These are phyloP conservation scores for Hanseniaspora sp. DNA, from an alignment of 1,139 yeast species.

Conservation along the genomic window DNA sequence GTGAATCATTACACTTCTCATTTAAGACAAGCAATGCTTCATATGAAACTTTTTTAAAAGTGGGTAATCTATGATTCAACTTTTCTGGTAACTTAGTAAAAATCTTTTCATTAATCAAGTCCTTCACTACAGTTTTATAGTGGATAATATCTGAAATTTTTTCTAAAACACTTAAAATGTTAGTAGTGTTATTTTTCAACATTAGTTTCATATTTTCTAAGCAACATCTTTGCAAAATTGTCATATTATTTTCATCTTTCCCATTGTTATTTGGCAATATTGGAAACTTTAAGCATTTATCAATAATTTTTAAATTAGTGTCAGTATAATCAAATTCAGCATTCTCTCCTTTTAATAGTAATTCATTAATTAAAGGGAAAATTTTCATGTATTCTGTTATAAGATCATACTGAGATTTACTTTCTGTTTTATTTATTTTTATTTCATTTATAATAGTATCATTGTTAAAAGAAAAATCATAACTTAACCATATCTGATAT, in stretches of 20 bases:
- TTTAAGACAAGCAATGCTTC: conserved; percentile 2
- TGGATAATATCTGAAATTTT: conserved; percentile 1
- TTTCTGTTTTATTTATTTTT: neutral
- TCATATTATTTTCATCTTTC: conserved; percentile 8
- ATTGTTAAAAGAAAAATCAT: conserved; percentile 9
- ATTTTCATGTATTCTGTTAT: conserved; percentile 10
- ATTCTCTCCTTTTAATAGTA: neutral
- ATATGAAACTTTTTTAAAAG: conserved; percentile 6
- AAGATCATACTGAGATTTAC: conserved; percentile 7
- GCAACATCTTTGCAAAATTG: conserved; percentile 11
- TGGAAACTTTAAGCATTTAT: conserved; percentile 12
- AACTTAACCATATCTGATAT: conserved; percentile 8
- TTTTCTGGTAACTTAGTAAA: conserved; percentile 10
- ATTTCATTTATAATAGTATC: conserved; percentile 12
- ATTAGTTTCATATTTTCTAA: conserved; percentile 4
- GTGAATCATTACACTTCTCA: neutral
- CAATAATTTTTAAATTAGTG: conserved; percentile 4
- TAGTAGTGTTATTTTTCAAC: neutral
- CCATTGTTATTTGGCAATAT: conserved; percentile 8
- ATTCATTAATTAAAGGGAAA: neutral
- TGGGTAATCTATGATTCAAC: conserved; percentile 7
- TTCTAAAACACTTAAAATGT: neutral
- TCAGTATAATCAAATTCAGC: neutral
- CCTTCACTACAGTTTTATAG: conserved; percentile 1
- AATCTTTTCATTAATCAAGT: conserved; percentile 7